phyloP scores from a whole-genome alignment of 2,329 filamentous ascomycete species.

The Huntiella savannae region DNA sequence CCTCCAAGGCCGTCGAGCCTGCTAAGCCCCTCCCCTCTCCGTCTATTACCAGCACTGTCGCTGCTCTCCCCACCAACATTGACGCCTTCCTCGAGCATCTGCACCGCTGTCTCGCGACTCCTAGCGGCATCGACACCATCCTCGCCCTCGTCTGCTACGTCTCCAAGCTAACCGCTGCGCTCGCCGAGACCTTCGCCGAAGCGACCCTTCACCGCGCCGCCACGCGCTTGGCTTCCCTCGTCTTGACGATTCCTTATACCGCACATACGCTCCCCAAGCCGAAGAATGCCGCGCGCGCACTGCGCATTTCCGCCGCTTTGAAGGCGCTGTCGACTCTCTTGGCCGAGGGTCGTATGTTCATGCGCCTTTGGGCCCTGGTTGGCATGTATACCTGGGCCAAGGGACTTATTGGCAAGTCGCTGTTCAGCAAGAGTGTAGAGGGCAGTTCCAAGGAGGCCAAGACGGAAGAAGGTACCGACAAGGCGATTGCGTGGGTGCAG shows the following conservation, averaged over 20 bases:
- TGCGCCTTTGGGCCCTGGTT: slow-evolving; percentile 58
- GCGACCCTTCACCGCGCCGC: slow-evolving; percentile 36
- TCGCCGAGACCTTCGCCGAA: slow-evolving; percentile 33
- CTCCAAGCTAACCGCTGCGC: slow-evolving; percentile 33
- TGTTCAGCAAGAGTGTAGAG: slow-evolving; percentile 10
- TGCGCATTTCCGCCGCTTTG: slow-evolving; percentile 23
- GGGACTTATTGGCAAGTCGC: slow-evolving; percentile 21
- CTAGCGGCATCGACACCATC: slow-evolving; percentile 48
- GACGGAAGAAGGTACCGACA: slow-evolving; percentile 21
- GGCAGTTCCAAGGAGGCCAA: slow-evolving; percentile 13
- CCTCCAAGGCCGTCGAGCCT: slow-evolving; percentile 3
- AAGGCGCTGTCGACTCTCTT: slow-evolving; percentile 45
- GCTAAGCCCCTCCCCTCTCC: slow-evolving; percentile 5
- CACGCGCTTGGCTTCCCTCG: slow-evolving; percentile 31
- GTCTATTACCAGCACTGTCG: slow-evolving; percentile 14
- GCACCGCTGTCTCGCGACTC: slow-evolving; percentile 45
- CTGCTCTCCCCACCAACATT: slow-evolving; percentile 20
- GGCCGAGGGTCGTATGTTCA: slow-evolving; percentile 51
- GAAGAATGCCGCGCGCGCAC: slow-evolving; percentile 11
- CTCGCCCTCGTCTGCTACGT: slow-evolving; percentile 52
- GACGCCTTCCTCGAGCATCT: slow-evolving; percentile 38
- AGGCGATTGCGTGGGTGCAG: slow-evolving; percentile 43
- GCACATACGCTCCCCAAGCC: slow-evolving; percentile 22
- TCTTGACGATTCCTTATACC: slow-evolving; percentile 30
- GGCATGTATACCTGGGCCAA: slow-evolving; percentile 52